Conservation (phyloP, 768 basidiomycete genomes). For the Rhizopogon sp. region DNA sequence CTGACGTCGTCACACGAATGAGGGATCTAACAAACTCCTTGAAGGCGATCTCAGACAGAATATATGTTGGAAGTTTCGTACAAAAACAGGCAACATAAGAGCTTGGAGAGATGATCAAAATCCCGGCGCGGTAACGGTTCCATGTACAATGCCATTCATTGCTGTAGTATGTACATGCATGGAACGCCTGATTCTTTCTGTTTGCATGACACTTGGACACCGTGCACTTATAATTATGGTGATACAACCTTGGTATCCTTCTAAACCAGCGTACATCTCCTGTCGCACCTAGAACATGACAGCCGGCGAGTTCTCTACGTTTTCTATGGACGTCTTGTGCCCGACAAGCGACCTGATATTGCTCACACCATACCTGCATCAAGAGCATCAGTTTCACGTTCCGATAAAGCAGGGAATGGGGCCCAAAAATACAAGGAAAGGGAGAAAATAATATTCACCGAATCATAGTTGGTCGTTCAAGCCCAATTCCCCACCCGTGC, state of each 20-base stretch:
- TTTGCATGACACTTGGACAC: not conserved
- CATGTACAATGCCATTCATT: too few relatives aligned
- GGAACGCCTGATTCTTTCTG: not conserved
- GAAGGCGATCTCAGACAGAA: too few relatives aligned
- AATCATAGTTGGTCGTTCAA: constrained; percentile 99
- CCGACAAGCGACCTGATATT: constrained; percentile 97
- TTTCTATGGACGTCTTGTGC: constrained; percentile 92
- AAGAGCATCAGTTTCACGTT: constrained; percentile 1
- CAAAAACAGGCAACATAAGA: too few relatives aligned
- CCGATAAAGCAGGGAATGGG: not conserved
- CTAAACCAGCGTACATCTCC: not conserved
- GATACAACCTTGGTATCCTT: constrained; percentile 5
- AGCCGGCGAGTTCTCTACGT: constrained; percentile 83
- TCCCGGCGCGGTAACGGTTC: too few relatives aligned
- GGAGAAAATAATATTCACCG: constrained; percentile 46
- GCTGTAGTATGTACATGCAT: too few relatives aligned
- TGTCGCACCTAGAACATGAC: constrained; percentile 67
- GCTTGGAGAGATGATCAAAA: too few relatives aligned
- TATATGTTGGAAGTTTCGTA: too few relatives aligned
- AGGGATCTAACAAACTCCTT: too few relatives aligned
- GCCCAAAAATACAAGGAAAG: not conserved
- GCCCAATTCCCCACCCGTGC: constrained; percentile 91
- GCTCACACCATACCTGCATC: constrained; percentile 84
- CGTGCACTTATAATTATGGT: not conserved
- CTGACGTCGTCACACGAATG: too few relatives aligned